Evolutionary conservation across 2,329 filamentous ascomycete species (phyloP).

Genomic region (Fusarium palustre): DNA sequence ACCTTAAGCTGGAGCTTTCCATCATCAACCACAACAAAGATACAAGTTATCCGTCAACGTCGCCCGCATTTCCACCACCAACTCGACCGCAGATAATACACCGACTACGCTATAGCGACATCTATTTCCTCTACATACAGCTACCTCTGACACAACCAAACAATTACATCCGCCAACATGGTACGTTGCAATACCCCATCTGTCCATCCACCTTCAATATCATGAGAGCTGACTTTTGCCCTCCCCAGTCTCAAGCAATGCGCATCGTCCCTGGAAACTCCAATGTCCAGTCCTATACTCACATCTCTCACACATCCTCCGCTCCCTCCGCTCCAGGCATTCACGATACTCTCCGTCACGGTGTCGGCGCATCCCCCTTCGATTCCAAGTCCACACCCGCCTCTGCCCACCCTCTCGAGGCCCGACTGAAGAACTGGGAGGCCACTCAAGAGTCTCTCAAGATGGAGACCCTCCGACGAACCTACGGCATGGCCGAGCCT

Average conservation of each 20-base stretch:
- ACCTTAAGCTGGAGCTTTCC: conserved; percentile 34
- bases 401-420: conserved; percentile 85
- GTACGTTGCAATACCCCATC: conserved; percentile 52
- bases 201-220: conserved; percentile 1
- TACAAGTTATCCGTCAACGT: conserved; percentile 16
- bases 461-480: conserved; percentile 87
- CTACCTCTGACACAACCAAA: not conserved
- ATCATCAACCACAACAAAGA: conserved; percentile 34
- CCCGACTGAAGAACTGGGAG: conserved; percentile 90
- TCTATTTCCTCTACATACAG: not conserved
- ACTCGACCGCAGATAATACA: not conserved
- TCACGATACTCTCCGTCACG: conserved; percentile 91
- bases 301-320: conserved; percentile 69
- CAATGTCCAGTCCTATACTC: conserved; percentile 74
- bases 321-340: conserved; percentile 93
- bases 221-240: conserved; percentile 40
- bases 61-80: not conserved
- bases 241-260: conserved; percentile 72
- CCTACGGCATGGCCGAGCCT: conserved; percentile 93
- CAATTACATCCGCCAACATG: conserved; percentile 57
- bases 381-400: conserved; percentile 63
- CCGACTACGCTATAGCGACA: not conserved
- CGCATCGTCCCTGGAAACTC: conserved; percentile 82
- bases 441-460: conserved; percentile 87
- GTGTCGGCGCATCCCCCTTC: conserved; percentile 74